These are phyloP conservation scores for Ormosia emarginata DNA, from an alignment of 306 rosid species.

Conservation along the genomic window DNA sequence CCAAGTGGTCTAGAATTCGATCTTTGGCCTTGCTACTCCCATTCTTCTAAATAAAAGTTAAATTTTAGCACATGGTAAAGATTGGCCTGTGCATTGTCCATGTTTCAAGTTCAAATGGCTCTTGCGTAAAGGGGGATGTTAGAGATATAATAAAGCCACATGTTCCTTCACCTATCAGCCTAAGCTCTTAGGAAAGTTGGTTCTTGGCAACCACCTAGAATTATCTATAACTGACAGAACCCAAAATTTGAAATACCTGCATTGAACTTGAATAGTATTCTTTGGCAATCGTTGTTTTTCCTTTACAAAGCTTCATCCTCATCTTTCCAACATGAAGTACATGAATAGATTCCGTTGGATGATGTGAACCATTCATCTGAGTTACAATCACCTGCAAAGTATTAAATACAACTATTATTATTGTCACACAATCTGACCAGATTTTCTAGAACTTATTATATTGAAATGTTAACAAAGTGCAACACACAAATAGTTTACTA, in stretches of 20 bases:
- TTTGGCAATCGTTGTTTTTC: slow-evolving; percentile 62
- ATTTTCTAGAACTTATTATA: neutral
- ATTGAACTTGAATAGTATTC: slow-evolving; percentile 80
- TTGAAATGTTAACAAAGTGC: neutral
- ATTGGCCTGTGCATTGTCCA: neutral
- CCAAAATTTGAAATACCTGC: slow-evolving; percentile 57
- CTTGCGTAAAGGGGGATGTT: neutral
- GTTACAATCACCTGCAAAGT: slow-evolving; percentile 75
- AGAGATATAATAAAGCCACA: too few relatives aligned
- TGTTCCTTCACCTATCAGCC: too few relatives aligned
- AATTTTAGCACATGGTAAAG: neutral
- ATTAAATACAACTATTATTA: neutral
- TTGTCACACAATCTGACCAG: neutral
- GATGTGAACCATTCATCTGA: slow-evolving; percentile 66
- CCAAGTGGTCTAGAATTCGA: too few relatives aligned
- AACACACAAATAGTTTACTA: neutral
- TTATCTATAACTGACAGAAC: neutral
- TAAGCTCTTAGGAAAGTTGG: too few relatives aligned
- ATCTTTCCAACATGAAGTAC: slow-evolving; percentile 79
- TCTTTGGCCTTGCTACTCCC: too few relatives aligned
- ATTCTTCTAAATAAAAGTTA: too few relatives aligned
- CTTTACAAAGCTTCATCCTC: slow-evolving; percentile 85
- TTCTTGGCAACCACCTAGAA: neutral
- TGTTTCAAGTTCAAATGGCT: neutral
- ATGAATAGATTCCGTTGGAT: slow-evolving; percentile 72